phyloP scores from a whole-genome alignment of 1,284 basidiomycete species.

The Cystobasidium pallidum region DNA sequence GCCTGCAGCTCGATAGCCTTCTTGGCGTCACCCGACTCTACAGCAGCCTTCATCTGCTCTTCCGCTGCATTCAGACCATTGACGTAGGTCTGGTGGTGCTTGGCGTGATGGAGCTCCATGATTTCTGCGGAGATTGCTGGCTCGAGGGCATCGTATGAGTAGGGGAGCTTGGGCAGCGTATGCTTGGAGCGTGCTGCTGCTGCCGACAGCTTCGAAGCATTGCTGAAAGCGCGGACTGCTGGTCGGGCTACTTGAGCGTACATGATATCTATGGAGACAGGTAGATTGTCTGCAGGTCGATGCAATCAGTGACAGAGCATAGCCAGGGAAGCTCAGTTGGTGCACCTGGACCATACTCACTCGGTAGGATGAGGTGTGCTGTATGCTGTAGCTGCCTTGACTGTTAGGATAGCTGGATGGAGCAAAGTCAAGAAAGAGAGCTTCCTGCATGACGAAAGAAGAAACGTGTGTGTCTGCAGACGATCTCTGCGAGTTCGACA shows the following conservation, averaged over 20 bases:
- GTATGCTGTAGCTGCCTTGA: background rate
- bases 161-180: conserved; percentile 84
- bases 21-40: conserved; percentile 67
- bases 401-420: background rate
- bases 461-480: too few species aligned
- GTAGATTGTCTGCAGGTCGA: background rate
- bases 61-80: conserved; percentile 90
- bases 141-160: conserved; percentile 82
- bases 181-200: conserved; percentile 37
- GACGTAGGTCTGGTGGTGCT: conserved; percentile 94
- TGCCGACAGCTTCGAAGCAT: conserved; percentile 25
- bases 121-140: conserved; percentile 79
- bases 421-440: background rate
- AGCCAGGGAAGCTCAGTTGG: background rate
- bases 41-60: conserved; percentile 71
- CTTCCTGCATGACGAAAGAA: background rate
- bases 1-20: conserved; percentile 82
- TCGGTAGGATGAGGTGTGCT: background rate
- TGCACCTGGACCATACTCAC: background rate
- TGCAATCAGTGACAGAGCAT: background rate
- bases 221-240: conserved; percentile 19
- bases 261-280: conserved; percentile 5
- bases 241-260: conserved; percentile 27
- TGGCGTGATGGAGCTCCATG: conserved; percentile 87
- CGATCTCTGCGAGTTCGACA: background rate